These are phyloP conservation scores for Phanerochaete sordida DNA, from an alignment of 768 basidiomycete species.

Conservation along the genomic window DNA sequence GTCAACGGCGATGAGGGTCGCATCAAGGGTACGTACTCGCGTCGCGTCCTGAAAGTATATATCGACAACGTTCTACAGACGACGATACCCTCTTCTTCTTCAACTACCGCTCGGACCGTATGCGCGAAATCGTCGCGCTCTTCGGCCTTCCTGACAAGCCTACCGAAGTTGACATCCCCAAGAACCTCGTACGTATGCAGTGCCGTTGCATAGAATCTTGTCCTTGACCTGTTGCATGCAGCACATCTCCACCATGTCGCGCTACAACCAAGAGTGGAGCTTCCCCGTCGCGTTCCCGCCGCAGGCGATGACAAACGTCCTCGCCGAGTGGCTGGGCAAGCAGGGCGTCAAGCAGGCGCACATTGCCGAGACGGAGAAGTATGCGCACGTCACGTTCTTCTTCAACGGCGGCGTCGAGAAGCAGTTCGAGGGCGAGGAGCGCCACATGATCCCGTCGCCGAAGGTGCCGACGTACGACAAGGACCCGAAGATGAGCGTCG, in stretches of 20 bases:
- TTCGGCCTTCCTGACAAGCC: constrained; percentile 83
- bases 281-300: constrained; percentile 94
- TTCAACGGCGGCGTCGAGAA: constrained; percentile 97
- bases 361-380: constrained; percentile 97
- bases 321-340: constrained; percentile 87
- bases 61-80: constrained; percentile 39
- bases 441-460: constrained; percentile 87
- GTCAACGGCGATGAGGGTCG: constrained; percentile 75
- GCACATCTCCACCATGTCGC: constrained; percentile 92
- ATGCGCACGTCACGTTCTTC: constrained; percentile 97
- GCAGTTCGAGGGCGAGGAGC: constrained; percentile 78
- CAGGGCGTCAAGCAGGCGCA: constrained; percentile 83
- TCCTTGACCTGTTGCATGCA: constrained; percentile 22
- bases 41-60: background rate
- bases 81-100: constrained; percentile 91
- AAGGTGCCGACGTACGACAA: constrained; percentile 95
- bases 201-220: background rate
- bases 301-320: constrained; percentile 88
- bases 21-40: constrained; percentile 60
- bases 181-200: constrained; percentile 58
- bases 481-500: constrained; percentile 86
- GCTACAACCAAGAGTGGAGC: constrained; percentile 88
- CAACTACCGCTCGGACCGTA: constrained; percentile 96
- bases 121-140: constrained; percentile 86
- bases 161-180: constrained; percentile 77